phyloP scores from a whole-genome alignment of 2,329 filamentous ascomycete species.

The Aotearoamyces nothofagi region DNA sequence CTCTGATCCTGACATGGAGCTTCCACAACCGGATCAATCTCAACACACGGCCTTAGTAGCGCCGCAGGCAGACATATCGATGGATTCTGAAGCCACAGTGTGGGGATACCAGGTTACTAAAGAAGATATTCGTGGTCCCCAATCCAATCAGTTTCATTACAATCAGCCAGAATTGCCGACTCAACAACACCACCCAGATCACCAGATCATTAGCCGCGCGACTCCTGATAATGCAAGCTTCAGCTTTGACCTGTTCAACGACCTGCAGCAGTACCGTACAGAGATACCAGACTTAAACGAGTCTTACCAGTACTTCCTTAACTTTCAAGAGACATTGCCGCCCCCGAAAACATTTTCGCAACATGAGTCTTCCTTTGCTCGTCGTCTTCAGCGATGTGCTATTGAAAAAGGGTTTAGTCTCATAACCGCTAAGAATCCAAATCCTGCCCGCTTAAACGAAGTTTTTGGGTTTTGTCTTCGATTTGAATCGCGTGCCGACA shows the following conservation, averaged over 20 bases:
- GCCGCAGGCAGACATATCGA: neutral
- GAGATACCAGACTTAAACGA: conserved; percentile 16
- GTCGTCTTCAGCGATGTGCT: conserved; percentile 51
- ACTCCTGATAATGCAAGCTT: conserved; percentile 39
- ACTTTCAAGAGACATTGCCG: conserved; percentile 20
- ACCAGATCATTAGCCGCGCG: conserved; percentile 34
- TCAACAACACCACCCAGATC: conserved; percentile 10
- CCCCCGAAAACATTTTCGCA: conserved; percentile 40
- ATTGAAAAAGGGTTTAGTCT: conserved; percentile 48
- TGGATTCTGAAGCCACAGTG: neutral
- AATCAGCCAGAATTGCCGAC: neutral
- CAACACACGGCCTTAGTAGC: neutral
- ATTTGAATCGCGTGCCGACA: conserved; percentile 35
- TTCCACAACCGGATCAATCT: neutral
- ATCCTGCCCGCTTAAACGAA: conserved; percentile 29
- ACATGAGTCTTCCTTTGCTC: conserved; percentile 52
- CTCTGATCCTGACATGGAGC: neutral
- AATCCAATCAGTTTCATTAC: neutral
- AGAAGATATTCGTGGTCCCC: neutral
- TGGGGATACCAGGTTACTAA: conserved; percentile 2
- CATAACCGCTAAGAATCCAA: conserved; percentile 31
- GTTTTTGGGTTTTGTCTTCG: conserved; percentile 57
- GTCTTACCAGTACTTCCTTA: conserved; percentile 14
- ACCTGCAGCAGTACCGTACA: conserved; percentile 14
- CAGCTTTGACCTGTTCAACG: conserved; percentile 23